A percentile compares a stretch with the other conserved stretches of the same genome.
These are phyloP conservation scores for Zea luxurians DNA, from an alignment of 176 grass and related monocot species.

Conservation along the genomic window DNA sequence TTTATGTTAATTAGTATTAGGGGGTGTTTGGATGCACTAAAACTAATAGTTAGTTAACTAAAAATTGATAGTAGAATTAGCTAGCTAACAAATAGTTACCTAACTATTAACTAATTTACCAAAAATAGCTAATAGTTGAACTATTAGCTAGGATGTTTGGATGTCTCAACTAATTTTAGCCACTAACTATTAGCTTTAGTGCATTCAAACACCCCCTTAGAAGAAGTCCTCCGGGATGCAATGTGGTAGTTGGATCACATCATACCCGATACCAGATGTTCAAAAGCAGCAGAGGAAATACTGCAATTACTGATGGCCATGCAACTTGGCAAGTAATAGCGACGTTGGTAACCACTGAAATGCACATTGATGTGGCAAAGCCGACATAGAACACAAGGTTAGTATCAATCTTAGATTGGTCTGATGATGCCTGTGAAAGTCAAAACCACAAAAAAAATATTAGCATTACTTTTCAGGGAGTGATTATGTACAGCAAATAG, in stretches of 20 bases:
- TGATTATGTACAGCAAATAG: not conserved
- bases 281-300: conserved; percentile 69
- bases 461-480: conserved; percentile 6
- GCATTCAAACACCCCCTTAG: too few species aligned
- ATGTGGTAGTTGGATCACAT: conserved; percentile 27
- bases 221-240: conserved; percentile 11
- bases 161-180: too few species aligned
- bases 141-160: too few species aligned
- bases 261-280: conserved; percentile 98
- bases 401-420: conserved; percentile 82
- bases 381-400: conserved; percentile 70
- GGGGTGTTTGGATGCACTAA: too few species aligned
- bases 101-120: too few species aligned
- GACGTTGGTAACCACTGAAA: conserved; percentile 71
- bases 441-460: not conserved
- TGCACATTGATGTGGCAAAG: conserved; percentile 61
- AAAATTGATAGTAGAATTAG: too few species aligned
- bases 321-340: conserved; percentile 84
- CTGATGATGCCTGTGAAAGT: conserved; percentile 70
- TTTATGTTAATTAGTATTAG: not conserved
- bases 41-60: too few species aligned
- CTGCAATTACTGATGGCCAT: conserved; percentile 73
- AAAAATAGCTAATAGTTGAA: too few species aligned
- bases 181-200: too few species aligned
- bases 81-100: too few species aligned